phyloP scores from a whole-genome alignment of 2,329 filamentous ascomycete genomes.

The Albophoma yamanashiensis region DNA sequence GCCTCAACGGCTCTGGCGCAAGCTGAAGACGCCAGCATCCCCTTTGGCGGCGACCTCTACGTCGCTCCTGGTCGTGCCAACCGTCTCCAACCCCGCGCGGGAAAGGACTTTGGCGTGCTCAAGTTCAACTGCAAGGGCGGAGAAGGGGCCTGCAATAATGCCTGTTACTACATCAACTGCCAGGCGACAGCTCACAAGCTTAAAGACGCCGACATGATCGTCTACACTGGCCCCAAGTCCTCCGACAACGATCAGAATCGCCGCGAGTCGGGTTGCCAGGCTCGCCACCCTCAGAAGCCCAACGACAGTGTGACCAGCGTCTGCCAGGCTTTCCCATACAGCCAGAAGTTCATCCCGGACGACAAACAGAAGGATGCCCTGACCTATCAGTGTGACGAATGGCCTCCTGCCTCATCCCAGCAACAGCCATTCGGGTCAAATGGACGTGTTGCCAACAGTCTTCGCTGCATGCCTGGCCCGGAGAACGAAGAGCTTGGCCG shows the following conservation, averaged over 20 bases:
- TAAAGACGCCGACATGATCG: background rate
- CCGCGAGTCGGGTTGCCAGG: background rate
- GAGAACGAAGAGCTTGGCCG: background rate
- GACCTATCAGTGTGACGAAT: background rate
- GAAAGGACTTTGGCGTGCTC: background rate
- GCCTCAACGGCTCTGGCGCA: background rate
- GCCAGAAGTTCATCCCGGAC: background rate
- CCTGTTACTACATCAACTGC: background rate
- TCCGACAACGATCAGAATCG: background rate
- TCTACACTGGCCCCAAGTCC: background rate
- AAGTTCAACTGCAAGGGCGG: background rate
- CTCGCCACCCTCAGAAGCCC: background rate
- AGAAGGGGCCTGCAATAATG: background rate
- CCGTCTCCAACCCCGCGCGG: background rate
- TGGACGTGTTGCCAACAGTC: background rate
- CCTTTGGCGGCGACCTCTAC: background rate
- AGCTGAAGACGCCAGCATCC: background rate
- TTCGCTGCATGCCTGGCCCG: background rate
- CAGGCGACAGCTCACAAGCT: background rate
- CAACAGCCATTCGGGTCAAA: background rate
- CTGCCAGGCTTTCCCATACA: background rate
- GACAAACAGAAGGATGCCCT: background rate
- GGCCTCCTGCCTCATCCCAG: background rate
- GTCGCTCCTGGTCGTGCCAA: background rate
- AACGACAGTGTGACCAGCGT: background rate